phyloP scores from a whole-genome alignment of 345 rosid genomes.

The Rhodamnia rubescens region DNA sequence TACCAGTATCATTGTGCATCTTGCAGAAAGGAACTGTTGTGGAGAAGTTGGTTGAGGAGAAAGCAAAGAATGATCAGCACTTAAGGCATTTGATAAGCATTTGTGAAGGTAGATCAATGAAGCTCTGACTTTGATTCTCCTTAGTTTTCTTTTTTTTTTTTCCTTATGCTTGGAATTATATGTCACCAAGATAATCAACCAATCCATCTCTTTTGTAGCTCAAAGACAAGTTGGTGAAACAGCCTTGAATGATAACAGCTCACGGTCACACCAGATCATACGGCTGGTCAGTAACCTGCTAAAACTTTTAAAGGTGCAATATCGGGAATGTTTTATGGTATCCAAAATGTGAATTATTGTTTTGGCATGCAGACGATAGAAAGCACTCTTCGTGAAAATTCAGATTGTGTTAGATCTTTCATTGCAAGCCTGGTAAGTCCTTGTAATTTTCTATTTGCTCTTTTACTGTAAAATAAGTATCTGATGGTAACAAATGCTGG shows the following conservation, averaged over 20 bases:
- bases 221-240: constrained; percentile 99
- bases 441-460: not conserved
- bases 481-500: not conserved
- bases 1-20: not conserved
- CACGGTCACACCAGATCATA: constrained; percentile 96
- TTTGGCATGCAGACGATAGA: constrained; percentile 58
- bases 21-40: constrained; percentile 96
- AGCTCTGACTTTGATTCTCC: not conserved
- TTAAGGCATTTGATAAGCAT: constrained; percentile 72
- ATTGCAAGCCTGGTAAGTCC: constrained; percentile 86
- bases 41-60: constrained; percentile 91
- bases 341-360: constrained; percentile 4
- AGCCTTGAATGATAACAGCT: constrained; percentile 91
- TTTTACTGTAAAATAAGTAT: not conserved
- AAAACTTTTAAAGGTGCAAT: not conserved
- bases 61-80: constrained; percentile 69
- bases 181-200: not conserved
- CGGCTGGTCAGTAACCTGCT: constrained; percentile 54
- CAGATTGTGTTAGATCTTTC: constrained; percentile 91
- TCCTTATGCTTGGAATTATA: not conserved
- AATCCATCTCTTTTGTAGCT: constrained; percentile 28
- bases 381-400: constrained; percentile 87
- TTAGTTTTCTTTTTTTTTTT: not conserved
- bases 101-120: constrained; percentile 66
- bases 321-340: not conserved